Percentiles rank a stretch among this genome's conserved stretches.
phyloP scores from a whole-genome alignment of 2,329 filamentous ascomycete species.

The Fusarium aywerte region DNA sequence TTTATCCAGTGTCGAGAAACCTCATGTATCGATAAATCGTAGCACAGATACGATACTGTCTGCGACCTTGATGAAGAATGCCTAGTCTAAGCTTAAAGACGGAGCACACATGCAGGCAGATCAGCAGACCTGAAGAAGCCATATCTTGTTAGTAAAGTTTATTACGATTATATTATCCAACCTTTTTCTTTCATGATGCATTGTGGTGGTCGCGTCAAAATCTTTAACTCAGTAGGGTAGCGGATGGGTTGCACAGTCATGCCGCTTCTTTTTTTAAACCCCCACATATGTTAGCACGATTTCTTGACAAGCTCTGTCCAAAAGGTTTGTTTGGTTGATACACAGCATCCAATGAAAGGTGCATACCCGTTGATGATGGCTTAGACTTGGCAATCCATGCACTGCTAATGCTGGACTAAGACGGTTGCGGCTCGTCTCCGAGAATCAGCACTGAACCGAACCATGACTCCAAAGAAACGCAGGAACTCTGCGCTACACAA shows the following conservation, averaged over 20 bases:
- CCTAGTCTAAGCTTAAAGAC: conserved; percentile 18
- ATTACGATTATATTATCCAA: conserved; percentile 11
- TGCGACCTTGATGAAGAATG: conserved; percentile 1
- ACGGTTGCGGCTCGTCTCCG: conserved; percentile 32
- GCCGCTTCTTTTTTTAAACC: conserved; percentile 47
- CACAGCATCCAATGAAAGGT: conserved; percentile 38
- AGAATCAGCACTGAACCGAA: conserved; percentile 28
- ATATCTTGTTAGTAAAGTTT: conserved; percentile 1
- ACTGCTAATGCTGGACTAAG: conserved; percentile 24
- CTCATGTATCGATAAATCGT: neutral
- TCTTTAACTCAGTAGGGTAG: conserved; percentile 1
- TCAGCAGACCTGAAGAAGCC: conserved; percentile 2
- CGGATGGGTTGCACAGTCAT: conserved; percentile 44
- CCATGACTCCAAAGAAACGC: conserved; percentile 33
- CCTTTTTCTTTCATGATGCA: neutral
- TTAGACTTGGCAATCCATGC: neutral
- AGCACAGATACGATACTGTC: neutral
- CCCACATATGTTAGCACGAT: conserved; percentile 15
- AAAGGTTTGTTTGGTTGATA: conserved; percentile 12
- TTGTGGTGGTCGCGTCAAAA: conserved; percentile 2
- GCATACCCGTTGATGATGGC: conserved; percentile 31
- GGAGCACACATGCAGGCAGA: conserved; percentile 7
- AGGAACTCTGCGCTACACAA: conserved; percentile 45
- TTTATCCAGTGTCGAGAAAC: conserved; percentile 1
- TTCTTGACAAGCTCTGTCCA: conserved; percentile 28